Base-by-base conservation (phyloP, 257 asterid species). In the Gentiana macrophylla region DNA sequence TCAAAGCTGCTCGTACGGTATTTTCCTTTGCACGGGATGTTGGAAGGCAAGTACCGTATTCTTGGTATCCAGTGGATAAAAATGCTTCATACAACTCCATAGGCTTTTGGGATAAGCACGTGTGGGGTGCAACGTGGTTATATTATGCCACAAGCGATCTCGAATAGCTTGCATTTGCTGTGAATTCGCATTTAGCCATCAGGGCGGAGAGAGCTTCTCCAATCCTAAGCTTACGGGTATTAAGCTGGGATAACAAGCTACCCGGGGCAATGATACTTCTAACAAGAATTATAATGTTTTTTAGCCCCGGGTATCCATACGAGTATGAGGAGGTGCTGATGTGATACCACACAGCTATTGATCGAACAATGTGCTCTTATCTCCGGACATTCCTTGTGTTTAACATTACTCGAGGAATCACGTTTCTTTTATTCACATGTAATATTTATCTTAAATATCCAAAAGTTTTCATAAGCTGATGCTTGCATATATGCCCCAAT, bases 41-140 rank as follows among this genome's bases (percentile, higher is more conserved):
- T 0, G 72, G 79, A 2, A 64, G 46, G 8, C 45, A 95, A 37
- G 32, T 61, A 0, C 24, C 83, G 0, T 90, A 86, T 66, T 66
- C 68, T 24, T 24, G 24, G 44, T 66, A 72, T 0, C 86, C 86
- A 3, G 80, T 84, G 65, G 77, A 56, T 74, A 79, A 53, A 94
- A 71, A 50, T 77, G 85, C 3, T 86, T 41, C 24, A 24, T 86
- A 90, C 80, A 90, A 86, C 70, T 90, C 98, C 12, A 69, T 89
- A 0, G 79, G 78, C 11, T 82, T 64, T 58, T 86, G 67, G 61
- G 98, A 90, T n/a, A 95, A 90, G 70, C 63, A 63, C 70, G 77
- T 90, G 81, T 90, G 95, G 96, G 84, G 91, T 0, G 72, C 94
- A 0, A 77, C 94, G 0, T 90, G 96, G 98, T 61, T 90, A 49